Evolutionary conservation across 495 filamentous ascomycete genomes (phyloP), one percentile per base, ranked within the genome.

Genomic region (Cryomyces minteri): DNA sequence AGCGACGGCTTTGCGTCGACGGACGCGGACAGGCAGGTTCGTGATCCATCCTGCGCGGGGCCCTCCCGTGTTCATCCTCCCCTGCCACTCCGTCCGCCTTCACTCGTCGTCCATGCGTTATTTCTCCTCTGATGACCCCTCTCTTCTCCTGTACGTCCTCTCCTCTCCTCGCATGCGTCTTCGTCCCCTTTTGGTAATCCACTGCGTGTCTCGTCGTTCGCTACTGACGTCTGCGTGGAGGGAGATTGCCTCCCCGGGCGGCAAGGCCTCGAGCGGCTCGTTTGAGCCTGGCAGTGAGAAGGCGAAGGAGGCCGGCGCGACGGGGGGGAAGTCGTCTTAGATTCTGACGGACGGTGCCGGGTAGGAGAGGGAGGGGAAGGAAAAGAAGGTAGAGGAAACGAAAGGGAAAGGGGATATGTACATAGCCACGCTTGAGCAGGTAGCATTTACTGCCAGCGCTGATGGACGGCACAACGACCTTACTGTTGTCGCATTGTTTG

Each of bases 251-350:
- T 56, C 54, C 42, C 49, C 31, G 48, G 54, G 54, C 41, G 54
- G 54, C 11, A 44, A 56, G 32, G 54, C 54, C n/a, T 54, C 51
- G 4, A 39, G 14, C 9, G 69, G 68, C 14, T 65, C 58, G 9
- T 74, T 72, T 49, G 64, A 72, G 51, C 50, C 56, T 6, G 68
- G 67, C 12, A 62, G 62, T 32, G 60, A 63, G 51, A 58, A 51
- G 33, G 69, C 69, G 6, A 58, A 54, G 9, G 67, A 72, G 52
- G 67, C 67, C 9, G 67, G 69, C 18, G 54, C 59, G 5, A 66
- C 68, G 52, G 67, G 68, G 12, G 67, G 67, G 57, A 9, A 67
- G 28, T 9, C 40, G 11, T 41, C 40, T 41, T 37, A 37, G 34
- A 41, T 3, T 25, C 18, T 25, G 18, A 25, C 18, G 18, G 18